These are phyloP conservation scores for Murraya koenigii DNA, from an alignment of 345 rosid species.

Conservation along the genomic window DNA sequence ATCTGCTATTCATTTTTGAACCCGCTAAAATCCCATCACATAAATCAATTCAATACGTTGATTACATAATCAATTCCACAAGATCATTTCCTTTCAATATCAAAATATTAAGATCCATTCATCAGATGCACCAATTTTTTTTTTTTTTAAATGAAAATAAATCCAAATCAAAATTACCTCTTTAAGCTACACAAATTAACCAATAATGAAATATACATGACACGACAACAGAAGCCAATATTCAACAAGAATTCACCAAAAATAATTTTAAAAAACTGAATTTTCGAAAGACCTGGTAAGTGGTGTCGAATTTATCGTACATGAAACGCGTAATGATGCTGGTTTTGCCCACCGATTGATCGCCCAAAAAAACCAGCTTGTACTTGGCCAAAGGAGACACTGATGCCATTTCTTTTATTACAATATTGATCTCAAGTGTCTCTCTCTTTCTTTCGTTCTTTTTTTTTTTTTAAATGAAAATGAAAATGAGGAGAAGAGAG, in stretches of 20 bases:
- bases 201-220: neutral
- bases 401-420: slow-evolving; percentile 48
- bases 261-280: neutral
- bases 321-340: slow-evolving; percentile 95
- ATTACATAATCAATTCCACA: neutral
- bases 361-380: slow-evolving; percentile 83
- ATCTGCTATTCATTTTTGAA: neutral
- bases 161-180: neutral
- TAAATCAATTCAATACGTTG: neutral
- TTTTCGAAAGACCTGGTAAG: slow-evolving; percentile 55
- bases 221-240: neutral
- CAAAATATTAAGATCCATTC: neutral
- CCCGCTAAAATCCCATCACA: neutral
- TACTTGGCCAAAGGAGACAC: slow-evolving; percentile 80
- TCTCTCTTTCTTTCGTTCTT: too few species aligned
- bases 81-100: neutral
- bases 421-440: slow-evolving; percentile 4
- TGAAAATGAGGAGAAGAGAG: neutral
- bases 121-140: neutral
- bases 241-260: neutral
- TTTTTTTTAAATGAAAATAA: neutral
- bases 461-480: neutral
- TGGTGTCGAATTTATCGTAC: slow-evolving; percentile 94
- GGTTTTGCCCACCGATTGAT: slow-evolving; percentile 86
- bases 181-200: neutral